Percentiles rank a stretch among this genome's conserved stretches.
These are phyloP conservation scores for Escovopsis sp. DNA, from an alignment of 2,329 filamentous ascomycete species.

Conservation along the genomic window DNA sequence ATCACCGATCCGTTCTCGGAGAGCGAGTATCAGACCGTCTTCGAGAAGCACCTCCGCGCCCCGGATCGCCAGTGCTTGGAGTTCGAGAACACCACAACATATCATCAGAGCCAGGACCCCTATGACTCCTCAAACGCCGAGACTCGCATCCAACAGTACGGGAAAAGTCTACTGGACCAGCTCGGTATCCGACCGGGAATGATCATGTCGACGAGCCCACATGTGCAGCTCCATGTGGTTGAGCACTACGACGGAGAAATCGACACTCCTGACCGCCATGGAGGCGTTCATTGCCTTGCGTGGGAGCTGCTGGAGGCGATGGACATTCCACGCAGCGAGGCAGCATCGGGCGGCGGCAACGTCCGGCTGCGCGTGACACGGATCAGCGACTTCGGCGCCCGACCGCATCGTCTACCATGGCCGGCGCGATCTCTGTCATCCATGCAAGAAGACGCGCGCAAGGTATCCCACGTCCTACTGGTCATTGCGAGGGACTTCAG, in stretches of 20 bases:
- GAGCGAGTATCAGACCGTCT: constrained; percentile 11
- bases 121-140: constrained; percentile 8
- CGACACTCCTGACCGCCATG: constrained; percentile 1
- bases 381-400: constrained; percentile 11
- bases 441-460: constrained; percentile 8
- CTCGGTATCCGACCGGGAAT: constrained; percentile 6
- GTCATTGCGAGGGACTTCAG: constrained; percentile 15
- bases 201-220: constrained; percentile 5
- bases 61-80: constrained; percentile 11
- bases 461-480: constrained; percentile 13
- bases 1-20: constrained; percentile 14
- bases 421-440: constrained; percentile 8
- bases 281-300: constrained; percentile 14
- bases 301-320: constrained; percentile 16
- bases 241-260: constrained; percentile 10
- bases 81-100: background rate
- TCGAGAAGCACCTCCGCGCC: constrained; percentile 14
- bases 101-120: no score
- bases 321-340: constrained; percentile 2
- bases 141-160: constrained; percentile 10
- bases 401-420: constrained; percentile 1
- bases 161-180: constrained; percentile 9
- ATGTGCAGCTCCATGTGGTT: constrained; percentile 13
- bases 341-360: constrained; percentile 3
- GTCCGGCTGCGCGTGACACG: constrained; percentile 12